Percentiles rank a stretch among this genome's conserved stretches.
phyloP scores from a whole-genome alignment of 306 rosid species.

The Corylus americana region DNA sequence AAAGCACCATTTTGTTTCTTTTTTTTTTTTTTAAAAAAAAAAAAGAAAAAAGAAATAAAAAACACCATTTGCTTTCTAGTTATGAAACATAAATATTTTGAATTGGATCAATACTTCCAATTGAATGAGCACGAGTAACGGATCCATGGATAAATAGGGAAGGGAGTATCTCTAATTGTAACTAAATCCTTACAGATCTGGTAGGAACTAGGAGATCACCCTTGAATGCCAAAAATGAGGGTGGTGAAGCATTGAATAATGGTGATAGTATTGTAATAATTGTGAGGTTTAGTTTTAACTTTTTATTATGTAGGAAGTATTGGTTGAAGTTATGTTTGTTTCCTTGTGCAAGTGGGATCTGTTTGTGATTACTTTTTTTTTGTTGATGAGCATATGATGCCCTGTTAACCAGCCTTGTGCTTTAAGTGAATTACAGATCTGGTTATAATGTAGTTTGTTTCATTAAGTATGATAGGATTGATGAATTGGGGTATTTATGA shows the following conservation, averaged over 20 bases:
- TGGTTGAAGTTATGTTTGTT: not conserved
- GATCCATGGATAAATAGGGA: not conserved
- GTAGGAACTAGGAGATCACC: not conserved
- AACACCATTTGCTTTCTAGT: not conserved
- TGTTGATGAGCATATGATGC: not conserved
- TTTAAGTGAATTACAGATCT: not conserved
- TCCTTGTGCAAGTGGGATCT: not conserved
- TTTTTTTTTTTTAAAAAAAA: no score
- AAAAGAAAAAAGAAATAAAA: not conserved
- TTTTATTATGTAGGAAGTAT: no score
- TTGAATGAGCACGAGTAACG: not conserved
- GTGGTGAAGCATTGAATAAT: not conserved
- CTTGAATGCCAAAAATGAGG: not conserved
- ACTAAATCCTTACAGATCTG: not conserved
- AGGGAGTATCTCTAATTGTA: not conserved
- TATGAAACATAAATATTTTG: not conserved
- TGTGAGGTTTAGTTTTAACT: not conserved
- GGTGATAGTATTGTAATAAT: not conserved
- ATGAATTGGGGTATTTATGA: not conserved
- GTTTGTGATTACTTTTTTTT: not conserved
- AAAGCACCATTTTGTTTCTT: not conserved
- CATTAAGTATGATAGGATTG: constrained; percentile 7
- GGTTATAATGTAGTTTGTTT: not conserved
- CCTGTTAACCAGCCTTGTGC: not conserved
- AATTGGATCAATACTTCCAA: not conserved